Evolutionary conservation across 345 rosid genomes (phyloP).

Genomic region (Acer saccharum): DNA sequence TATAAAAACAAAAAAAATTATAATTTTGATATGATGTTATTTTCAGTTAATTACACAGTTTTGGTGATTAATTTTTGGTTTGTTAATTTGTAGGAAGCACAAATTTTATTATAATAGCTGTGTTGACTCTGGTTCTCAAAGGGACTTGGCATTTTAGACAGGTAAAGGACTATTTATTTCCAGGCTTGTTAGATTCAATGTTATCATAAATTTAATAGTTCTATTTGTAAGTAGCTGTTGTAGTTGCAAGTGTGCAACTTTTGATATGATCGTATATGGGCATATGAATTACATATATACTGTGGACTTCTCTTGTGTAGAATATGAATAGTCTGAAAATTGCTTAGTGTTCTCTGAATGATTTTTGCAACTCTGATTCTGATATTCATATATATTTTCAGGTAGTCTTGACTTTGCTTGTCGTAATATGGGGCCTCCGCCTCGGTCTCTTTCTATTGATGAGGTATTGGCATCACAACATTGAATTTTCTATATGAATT

Average conservation of each 20-base stretch:
- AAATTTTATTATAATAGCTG: slow-evolving; percentile 75
- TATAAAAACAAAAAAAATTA: neutral
- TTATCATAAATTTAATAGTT: no score
- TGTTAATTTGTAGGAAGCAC: slow-evolving; percentile 65
- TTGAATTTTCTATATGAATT: neutral
- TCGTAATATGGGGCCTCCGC: slow-evolving; percentile 86
- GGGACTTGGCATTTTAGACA: slow-evolving; percentile 92
- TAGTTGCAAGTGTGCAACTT: neutral
- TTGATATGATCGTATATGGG: neutral
- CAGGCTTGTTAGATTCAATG: no score
- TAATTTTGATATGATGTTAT: neutral
- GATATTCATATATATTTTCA: slow-evolving; percentile 31
- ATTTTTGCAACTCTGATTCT: slow-evolving; percentile 7
- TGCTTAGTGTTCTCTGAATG: neutral
- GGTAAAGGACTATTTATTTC: slow-evolving; percentile 35
- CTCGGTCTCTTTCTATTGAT: slow-evolving; percentile 64
- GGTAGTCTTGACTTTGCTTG: slow-evolving; percentile 73
- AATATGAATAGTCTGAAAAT: neutral
- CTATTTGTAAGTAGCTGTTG: no score
- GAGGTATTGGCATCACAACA: slow-evolving; percentile 51
- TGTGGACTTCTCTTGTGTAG: neutral
- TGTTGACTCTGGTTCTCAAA: slow-evolving; percentile 70
- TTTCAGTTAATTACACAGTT: neutral
- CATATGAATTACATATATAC: no score
- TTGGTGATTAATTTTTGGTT: neutral